Evolutionary conservation across 345 rosid genomes (phyloP).

Genomic region (Garcia nutans): DNA sequence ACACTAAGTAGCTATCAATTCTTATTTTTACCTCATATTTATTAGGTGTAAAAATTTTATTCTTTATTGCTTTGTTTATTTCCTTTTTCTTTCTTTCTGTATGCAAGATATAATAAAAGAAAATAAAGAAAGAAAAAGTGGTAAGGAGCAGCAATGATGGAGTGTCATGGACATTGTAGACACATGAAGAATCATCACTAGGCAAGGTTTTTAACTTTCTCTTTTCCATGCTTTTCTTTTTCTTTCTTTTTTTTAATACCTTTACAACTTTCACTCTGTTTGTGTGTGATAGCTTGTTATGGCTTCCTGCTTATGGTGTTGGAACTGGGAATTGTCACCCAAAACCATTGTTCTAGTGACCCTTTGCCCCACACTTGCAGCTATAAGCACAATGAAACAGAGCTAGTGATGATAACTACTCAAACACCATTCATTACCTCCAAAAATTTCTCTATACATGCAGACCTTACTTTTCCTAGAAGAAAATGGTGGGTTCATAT

Average conservation of each 20-base stretch:
- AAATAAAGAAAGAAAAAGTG: constrained; percentile 22
- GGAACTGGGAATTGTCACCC: background rate
- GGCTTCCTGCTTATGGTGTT: background rate
- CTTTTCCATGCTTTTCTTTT: constrained; percentile 8
- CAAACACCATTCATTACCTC: background rate
- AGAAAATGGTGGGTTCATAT: too few relatives aligned
- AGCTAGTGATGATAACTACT: background rate
- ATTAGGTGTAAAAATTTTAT: background rate
- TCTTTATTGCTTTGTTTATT: background rate
- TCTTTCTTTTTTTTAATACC: background rate
- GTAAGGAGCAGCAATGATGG: constrained; percentile 44
- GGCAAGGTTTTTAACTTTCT: constrained; percentile 21
- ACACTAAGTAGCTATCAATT: background rate
- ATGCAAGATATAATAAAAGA: background rate
- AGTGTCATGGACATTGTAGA: constrained; percentile 31
- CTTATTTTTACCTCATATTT: background rate
- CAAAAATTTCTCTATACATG: too few relatives aligned
- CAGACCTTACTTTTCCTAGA: too few relatives aligned
- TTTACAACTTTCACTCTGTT: constrained; percentile 13
- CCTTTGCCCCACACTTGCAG: background rate
- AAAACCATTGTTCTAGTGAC: background rate
- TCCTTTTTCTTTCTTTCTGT: background rate
- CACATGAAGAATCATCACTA: constrained; percentile 29
- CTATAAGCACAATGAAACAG: background rate
- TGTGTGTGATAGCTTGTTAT: background rate